These are phyloP conservation scores for Echinochloa phyllopogon DNA, from an alignment of 176 grass and related monocot species.

Conservation along the genomic window DNA sequence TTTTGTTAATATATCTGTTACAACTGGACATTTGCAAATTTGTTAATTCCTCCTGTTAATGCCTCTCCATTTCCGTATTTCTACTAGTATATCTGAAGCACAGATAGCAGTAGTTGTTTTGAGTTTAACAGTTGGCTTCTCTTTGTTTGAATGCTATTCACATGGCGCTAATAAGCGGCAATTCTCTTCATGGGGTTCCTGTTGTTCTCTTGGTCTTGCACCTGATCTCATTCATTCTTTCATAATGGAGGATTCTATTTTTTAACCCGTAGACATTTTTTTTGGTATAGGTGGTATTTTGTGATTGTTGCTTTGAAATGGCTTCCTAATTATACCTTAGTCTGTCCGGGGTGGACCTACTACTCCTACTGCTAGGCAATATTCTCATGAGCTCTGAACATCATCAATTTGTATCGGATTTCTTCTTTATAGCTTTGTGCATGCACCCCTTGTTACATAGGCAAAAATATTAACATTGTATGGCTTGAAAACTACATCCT, in stretches of 20 bases:
- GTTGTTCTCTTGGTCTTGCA: not conserved
- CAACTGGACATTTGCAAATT: not conserved
- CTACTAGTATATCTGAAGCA: conserved; percentile 25
- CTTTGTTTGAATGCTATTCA: conserved; percentile 20
- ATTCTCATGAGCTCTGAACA: conserved; percentile 10
- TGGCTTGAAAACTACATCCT: conserved; percentile 35
- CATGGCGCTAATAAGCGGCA: not conserved
- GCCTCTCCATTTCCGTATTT: not conserved
- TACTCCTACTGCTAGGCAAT: not conserved
- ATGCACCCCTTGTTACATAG: not conserved
- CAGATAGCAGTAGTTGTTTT: not conserved
- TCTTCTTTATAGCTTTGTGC: not conserved
- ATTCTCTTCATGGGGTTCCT: conserved; percentile 17
- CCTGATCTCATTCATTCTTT: not conserved
- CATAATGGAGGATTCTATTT: not conserved
- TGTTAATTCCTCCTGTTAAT: not conserved
- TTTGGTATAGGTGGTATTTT: conserved; percentile 9
- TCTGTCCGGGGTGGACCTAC: not conserved
- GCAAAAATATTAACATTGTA: conserved; percentile 7
- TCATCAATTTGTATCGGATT: not conserved
- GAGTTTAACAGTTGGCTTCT: not conserved
- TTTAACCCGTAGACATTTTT: not conserved
- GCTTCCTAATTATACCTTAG: conserved; percentile 1
- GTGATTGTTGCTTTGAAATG: conserved; percentile 38
- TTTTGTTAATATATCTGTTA: not conserved